Evolutionary conservation across 2,329 filamentous ascomycete genomes (phyloP).

Genomic region (Aureobasidium sp.): DNA sequence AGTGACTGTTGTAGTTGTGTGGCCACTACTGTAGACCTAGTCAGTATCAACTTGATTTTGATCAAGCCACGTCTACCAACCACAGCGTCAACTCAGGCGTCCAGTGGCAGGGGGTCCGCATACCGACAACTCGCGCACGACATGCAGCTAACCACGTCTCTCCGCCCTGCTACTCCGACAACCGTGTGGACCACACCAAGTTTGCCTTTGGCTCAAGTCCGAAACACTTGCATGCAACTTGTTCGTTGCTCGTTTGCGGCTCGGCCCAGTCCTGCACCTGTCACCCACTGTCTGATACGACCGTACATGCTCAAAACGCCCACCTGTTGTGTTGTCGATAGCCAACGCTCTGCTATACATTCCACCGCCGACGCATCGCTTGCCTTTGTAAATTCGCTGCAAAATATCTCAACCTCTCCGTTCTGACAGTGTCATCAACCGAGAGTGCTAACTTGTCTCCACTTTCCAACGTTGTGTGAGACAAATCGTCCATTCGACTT

Average conservation of each 20-base stretch:
- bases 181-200: not conserved
- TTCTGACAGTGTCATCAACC: not conserved
- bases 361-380: not conserved
- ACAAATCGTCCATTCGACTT: not conserved
- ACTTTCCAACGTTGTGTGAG: not conserved
- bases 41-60: not conserved
- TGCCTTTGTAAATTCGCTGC: not conserved
- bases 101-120: not conserved
- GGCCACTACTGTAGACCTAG: not conserved
- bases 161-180: not conserved
- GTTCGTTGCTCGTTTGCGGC: not conserved
- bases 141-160: not conserved
- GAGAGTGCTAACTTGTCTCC: not conserved
- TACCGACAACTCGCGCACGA: not conserved
- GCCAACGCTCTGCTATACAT: not conserved
- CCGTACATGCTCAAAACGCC: not conserved
- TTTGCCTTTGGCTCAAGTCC: not conserved
- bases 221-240: not conserved
- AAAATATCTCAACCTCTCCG: not conserved
- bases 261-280: constrained; percentile 5
- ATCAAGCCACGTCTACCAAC: not conserved
- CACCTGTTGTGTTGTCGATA: not conserved
- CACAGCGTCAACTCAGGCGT: not conserved
- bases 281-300: not conserved
- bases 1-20: not conserved